These are phyloP conservation scores for Adansonia digitata DNA, from an alignment of 345 rosid genomes.

Conservation along the genomic window DNA sequence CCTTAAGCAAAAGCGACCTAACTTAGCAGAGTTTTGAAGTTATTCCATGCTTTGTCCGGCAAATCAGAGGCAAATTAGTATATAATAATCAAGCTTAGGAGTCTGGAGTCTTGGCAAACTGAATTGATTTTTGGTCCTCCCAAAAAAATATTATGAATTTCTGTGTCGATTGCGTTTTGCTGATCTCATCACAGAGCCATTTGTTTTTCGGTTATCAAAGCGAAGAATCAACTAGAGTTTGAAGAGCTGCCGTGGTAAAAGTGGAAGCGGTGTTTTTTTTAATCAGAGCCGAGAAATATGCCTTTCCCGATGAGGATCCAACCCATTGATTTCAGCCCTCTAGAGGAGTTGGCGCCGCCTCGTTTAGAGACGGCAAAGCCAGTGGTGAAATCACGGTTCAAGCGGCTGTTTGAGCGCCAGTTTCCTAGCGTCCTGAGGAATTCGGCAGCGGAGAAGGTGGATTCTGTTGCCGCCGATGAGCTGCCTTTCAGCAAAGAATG, in stretches of 20 bases:
- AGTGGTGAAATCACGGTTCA: slow-evolving; percentile 63
- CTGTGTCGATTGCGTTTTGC: slow-evolving; percentile 23
- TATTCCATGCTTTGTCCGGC: slow-evolving; percentile 50
- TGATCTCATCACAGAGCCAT: slow-evolving; percentile 1
- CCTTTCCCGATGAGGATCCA: slow-evolving; percentile 73
- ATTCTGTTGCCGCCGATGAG: slow-evolving; percentile 16
- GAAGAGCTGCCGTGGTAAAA: neutral
- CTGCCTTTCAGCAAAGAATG: slow-evolving; percentile 30
- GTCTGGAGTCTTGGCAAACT: slow-evolving; percentile 24
- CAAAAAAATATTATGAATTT: slow-evolving; percentile 11
- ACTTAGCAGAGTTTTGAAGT: slow-evolving; percentile 54
- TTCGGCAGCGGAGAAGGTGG: slow-evolving; percentile 37
- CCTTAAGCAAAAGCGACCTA: slow-evolving; percentile 33
- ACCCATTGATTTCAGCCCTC: slow-evolving; percentile 48
- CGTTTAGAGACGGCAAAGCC: slow-evolving; percentile 49
- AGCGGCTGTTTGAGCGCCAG: slow-evolving; percentile 83
- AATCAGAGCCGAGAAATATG: slow-evolving; percentile 21
- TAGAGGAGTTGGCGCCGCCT: slow-evolving; percentile 24
- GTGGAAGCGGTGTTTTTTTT: neutral
- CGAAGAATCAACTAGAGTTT: slow-evolving; percentile 10
- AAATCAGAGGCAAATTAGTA: slow-evolving; percentile 31
- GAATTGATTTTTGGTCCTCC: slow-evolving; percentile 16
- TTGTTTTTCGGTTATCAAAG: neutral
- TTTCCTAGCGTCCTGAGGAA: slow-evolving; percentile 40
- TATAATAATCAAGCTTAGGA: slow-evolving; percentile 24